phyloP scores from a whole-genome alignment of 306 rosid species.

The Cicer bijugum region DNA sequence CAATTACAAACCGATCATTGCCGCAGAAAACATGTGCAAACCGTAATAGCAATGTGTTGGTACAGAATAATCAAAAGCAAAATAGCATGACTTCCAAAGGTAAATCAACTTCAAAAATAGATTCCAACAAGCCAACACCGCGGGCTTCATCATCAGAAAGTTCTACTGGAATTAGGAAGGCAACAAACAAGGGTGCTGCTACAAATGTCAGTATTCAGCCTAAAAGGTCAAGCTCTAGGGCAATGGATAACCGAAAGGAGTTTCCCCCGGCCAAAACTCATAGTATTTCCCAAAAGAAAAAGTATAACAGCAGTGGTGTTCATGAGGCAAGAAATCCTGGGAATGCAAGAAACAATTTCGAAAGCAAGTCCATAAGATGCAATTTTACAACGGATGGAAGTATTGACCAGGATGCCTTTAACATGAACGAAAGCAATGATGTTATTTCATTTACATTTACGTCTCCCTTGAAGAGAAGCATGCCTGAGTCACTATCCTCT shows the following conservation, averaged over 20 bases:
- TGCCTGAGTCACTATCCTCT: conserved; percentile 49
- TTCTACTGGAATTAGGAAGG: conserved; percentile 52
- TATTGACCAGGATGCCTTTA: conserved; percentile 51
- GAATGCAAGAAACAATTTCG: conserved; percentile 41
- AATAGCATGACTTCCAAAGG: conserved; percentile 58
- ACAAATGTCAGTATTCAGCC: conserved; percentile 52
- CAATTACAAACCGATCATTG: conserved; percentile 46
- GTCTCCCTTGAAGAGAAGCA: conserved; percentile 71
- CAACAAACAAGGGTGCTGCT: conserved; percentile 53
- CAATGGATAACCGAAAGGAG: conserved; percentile 52
- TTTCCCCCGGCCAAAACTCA: conserved; percentile 50
- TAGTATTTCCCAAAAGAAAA: conserved; percentile 49
- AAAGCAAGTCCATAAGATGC: conserved; percentile 63
- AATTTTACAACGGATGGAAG: conserved; percentile 57
- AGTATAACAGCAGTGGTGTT: conserved; percentile 47
- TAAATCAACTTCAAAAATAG: conserved; percentile 54
- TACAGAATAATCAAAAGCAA: conserved; percentile 85
- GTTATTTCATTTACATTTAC: conserved; percentile 89
- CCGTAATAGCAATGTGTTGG: conserved; percentile 56
- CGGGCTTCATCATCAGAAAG: conserved; percentile 50
- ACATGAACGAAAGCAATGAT: conserved; percentile 62
- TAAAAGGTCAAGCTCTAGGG: conserved; percentile 50
- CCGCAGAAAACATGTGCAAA: conserved; percentile 58
- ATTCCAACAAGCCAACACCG: conserved; percentile 49
- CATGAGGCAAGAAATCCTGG: conserved; percentile 50